Evolutionary conservation across 2,329 filamentous ascomycete genomes (phyloP).

Genomic region (Coniochaeta prunicola): DNA sequence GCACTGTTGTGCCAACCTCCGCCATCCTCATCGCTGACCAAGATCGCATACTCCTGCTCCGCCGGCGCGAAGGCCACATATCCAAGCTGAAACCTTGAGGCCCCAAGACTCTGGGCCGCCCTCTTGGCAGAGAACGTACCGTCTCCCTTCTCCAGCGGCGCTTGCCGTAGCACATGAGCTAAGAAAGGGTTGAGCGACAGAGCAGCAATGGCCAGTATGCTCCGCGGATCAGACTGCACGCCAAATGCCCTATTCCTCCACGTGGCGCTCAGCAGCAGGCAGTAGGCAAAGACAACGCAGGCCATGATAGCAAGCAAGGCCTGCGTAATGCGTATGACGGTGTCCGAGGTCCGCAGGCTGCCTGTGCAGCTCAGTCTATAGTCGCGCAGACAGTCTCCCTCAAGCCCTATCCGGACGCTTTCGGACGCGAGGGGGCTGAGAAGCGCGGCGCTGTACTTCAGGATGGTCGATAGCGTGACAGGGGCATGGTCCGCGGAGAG

Average conservation of each 20-base stretch:
- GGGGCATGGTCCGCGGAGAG: constrained; percentile 16
- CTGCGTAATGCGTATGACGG: neutral
- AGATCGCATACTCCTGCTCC: constrained; percentile 18
- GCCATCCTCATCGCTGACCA: constrained; percentile 10
- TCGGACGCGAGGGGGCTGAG: constrained; percentile 22
- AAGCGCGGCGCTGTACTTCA: constrained; percentile 17
- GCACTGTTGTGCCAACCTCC: neutral
- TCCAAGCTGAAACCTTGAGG: constrained; percentile 17
- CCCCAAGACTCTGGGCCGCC: constrained; percentile 11
- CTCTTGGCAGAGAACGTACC: constrained; percentile 7
- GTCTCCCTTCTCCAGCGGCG: constrained; percentile 10
- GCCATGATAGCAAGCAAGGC: neutral
- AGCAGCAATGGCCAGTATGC: constrained; percentile 21
- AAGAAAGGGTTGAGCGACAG: constrained; percentile 16
- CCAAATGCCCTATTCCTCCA: constrained; percentile 6
- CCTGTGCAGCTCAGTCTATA: neutral
- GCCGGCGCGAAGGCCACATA: constrained; percentile 16
- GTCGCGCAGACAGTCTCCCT: neutral
- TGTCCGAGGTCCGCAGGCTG: neutral
- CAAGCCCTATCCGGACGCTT: constrained; percentile 19
- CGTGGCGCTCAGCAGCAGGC: neutral
- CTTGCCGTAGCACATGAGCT: constrained; percentile 11
- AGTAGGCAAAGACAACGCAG: neutral
- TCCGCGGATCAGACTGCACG: constrained; percentile 26
- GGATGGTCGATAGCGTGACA: constrained; percentile 17